Conservation (phyloP, 2,329 filamentous ascomycete species). For the Botrytis tulipae region DNA sequence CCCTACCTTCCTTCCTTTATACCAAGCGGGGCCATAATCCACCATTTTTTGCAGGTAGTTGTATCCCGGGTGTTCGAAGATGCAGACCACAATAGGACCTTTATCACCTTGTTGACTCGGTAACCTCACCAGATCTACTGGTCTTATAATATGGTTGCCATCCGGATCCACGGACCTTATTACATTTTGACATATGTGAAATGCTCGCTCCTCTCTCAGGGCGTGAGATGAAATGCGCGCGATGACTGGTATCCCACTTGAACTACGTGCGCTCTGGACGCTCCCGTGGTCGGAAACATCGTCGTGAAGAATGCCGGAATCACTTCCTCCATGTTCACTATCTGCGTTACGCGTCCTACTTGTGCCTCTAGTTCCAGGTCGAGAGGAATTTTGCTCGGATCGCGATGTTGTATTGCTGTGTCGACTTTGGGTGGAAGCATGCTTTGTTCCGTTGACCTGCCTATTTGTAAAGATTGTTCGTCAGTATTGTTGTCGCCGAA, state of each 20-base stretch:
- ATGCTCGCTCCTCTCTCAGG: conserved; percentile 81
- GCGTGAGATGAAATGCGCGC: conserved; percentile 81
- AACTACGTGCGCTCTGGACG: background rate
- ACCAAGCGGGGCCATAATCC: conserved; percentile 75
- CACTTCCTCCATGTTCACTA: conserved; percentile 28
- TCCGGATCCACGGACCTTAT: conserved; percentile 69
- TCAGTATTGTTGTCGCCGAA: background rate
- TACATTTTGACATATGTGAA: conserved; percentile 75
- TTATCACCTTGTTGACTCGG: conserved; percentile 67
- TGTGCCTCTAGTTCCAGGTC: conserved; percentile 21
- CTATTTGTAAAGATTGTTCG: conserved; percentile 38
- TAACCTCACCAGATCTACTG: conserved; percentile 75
- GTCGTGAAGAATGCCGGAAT: conserved; percentile 24
- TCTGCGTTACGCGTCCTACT: conserved; percentile 7
- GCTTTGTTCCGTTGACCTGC: conserved; percentile 63
- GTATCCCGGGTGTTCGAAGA: conserved; percentile 74
- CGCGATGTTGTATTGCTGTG: conserved; percentile 34
- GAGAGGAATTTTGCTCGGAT: conserved; percentile 24
- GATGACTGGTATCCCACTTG: conserved; percentile 52
- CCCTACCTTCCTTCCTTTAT: conserved; percentile 53
- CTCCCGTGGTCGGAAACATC: conserved; percentile 32
- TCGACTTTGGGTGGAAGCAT: conserved; percentile 31
- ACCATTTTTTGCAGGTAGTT: conserved; percentile 71
- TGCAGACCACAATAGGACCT: conserved; percentile 69
- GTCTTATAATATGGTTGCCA: conserved; percentile 73